Percentiles rank a stretch among this genome's conserved stretches.
phyloP scores from a whole-genome alignment of 129 eudicot genomes.

The Tagetes patula region DNA sequence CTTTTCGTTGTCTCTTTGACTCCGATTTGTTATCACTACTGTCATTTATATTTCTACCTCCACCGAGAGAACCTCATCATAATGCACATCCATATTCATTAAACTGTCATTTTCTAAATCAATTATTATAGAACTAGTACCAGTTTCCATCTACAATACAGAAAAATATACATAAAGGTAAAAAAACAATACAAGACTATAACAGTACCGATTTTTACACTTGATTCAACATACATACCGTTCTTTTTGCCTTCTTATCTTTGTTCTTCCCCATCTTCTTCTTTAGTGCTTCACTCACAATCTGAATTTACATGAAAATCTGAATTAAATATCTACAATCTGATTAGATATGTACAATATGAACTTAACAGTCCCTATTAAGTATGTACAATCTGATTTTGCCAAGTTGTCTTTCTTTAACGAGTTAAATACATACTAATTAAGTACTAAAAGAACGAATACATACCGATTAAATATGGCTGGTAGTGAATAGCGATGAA shows the following conservation, averaged over 20 bases:
- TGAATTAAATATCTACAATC: too few species aligned
- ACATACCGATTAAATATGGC: too few species aligned
- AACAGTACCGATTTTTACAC: too few species aligned
- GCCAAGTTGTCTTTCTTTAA: too few species aligned
- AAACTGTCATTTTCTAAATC: background rate
- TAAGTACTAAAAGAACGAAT: too few species aligned
- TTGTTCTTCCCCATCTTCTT: background rate
- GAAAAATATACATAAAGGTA: background rate
- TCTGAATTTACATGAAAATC: too few species aligned
- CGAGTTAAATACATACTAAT: background rate
- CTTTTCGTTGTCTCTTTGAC: background rate
- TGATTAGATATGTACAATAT: too few species aligned
- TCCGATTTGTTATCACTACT: background rate
- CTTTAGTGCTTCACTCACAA: background rate
- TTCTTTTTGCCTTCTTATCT: background rate
- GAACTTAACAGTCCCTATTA: too few species aligned
- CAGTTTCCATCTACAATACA: background rate
- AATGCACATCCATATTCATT: background rate
- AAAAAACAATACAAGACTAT: too few species aligned
- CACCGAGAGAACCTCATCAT: background rate
- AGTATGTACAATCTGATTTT: too few species aligned
- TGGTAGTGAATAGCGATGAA: too few species aligned
- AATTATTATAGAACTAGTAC: background rate
- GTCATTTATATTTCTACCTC: background rate
- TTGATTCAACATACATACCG: background rate